phyloP scores from a whole-genome alignment of 2,329 filamentous ascomycete genomes.

The Neofusicoccum laricinum region DNA sequence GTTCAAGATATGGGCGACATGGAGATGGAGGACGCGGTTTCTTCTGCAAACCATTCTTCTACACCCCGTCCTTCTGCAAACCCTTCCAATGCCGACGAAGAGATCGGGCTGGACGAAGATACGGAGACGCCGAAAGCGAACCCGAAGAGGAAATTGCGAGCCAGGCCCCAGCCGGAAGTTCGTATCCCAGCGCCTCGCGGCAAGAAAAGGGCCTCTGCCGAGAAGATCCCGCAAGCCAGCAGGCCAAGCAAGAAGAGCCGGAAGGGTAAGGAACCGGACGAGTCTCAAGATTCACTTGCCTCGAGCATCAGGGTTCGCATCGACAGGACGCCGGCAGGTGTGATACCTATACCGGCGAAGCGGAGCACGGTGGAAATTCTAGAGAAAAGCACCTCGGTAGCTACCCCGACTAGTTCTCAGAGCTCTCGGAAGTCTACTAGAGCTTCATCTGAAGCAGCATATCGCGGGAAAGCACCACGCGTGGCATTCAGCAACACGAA shows the following conservation, averaged over 20 bases:
- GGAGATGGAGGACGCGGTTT: background rate
- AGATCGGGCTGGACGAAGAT: background rate
- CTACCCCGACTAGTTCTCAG: too few species aligned
- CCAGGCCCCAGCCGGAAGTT: background rate
- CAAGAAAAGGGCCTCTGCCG: background rate
- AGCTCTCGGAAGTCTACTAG: background rate
- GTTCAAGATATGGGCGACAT: background rate
- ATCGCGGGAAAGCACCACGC: background rate
- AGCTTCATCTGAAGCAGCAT: background rate
- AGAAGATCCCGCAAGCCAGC: background rate
- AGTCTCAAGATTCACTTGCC: background rate
- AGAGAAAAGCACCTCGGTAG: too few species aligned
- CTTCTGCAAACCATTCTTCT: background rate
- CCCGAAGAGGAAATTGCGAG: background rate
- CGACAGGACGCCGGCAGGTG: background rate
- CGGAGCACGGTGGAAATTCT: too few species aligned
- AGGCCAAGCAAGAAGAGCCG: background rate
- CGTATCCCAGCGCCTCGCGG: background rate
- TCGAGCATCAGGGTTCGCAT: background rate
- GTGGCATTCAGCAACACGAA: conserved; percentile 11
- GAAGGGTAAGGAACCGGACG: background rate
- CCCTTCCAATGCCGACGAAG: background rate
- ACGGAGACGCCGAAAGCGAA: conserved; percentile 18
- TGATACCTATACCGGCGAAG: background rate
- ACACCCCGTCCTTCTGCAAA: background rate